Conservation (phyloP, 2,329 filamentous ascomycete genomes). For the Laburnicola sp. region DNA sequence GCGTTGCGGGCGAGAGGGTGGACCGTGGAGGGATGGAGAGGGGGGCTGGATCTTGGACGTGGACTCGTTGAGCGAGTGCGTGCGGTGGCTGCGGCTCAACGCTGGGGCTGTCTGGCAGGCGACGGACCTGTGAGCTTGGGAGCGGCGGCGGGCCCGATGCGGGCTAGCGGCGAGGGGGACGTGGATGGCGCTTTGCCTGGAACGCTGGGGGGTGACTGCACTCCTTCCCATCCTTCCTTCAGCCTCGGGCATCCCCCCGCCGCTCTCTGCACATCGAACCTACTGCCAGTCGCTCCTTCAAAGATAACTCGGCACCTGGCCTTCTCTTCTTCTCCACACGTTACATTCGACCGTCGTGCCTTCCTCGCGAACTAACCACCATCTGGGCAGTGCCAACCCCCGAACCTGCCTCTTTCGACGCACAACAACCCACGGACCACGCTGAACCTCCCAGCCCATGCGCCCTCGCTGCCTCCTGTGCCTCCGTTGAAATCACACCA, state of each 20-base stretch:
- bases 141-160: not conserved
- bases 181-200: not conserved
- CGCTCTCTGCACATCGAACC: too few relatives aligned
- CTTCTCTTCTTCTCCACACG: not conserved
- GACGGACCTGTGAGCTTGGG: not conserved
- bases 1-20: too few relatives aligned
- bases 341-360: not conserved
- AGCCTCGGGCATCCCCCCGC: too few relatives aligned
- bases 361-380: too few relatives aligned
- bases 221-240: too few relatives aligned
- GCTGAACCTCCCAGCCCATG: conserved; percentile 12
- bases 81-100: too few relatives aligned
- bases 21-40: too few relatives aligned
- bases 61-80: too few relatives aligned
- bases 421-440: not conserved
- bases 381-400: not conserved
- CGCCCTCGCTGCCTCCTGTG: conserved; percentile 16
- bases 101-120: too few relatives aligned
- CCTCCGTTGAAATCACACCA: conserved; percentile 17
- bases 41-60: too few relatives aligned
- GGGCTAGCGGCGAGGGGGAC: not conserved
- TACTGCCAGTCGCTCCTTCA: too few relatives aligned
- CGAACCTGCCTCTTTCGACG: conserved; percentile 1
- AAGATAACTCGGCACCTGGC: not conserved
- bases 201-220: too few relatives aligned